These are phyloP conservation scores for Taphrina wiesneri DNA, from an alignment of 1,139 yeast genomes.

Conservation along the genomic window DNA sequence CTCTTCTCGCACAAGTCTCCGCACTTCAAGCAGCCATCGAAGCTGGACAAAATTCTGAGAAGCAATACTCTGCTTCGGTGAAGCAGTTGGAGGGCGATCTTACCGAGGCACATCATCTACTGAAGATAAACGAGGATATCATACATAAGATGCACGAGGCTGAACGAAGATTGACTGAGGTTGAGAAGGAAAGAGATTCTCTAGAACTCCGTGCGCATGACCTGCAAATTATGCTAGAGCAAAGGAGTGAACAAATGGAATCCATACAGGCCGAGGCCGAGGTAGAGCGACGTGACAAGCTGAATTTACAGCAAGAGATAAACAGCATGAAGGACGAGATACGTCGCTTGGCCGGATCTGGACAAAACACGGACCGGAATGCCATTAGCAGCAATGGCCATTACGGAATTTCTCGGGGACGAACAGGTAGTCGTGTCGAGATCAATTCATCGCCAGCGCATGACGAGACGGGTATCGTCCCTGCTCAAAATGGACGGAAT, in stretches of 20 bases:
- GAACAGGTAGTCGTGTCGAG: neutral
- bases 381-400: neutral
- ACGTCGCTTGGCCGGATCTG: conserved; percentile 8
- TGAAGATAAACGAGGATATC: neutral
- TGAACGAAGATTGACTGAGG: neutral
- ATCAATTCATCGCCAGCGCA: neutral
- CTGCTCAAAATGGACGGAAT: neutral
- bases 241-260: neutral
- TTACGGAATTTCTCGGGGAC: neutral
- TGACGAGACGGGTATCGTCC: neutral
- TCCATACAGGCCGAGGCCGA: conserved; percentile 11
- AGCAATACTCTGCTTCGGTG: neutral
- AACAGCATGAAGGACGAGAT: conserved; percentile 19
- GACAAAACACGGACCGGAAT: neutral
- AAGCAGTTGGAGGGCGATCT: neutral
- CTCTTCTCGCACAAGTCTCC: neutral
- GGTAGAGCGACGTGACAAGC: conserved; percentile 3
- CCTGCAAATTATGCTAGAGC: neutral
- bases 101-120: neutral
- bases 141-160: neutral
- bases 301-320: conserved; percentile 12
- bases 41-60: neutral
- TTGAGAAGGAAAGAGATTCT: neutral
- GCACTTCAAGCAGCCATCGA: conserved; percentile 4
- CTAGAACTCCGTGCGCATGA: neutral